A percentile compares a stretch with the other conserved stretches of the same genome.
Conservation (phyloP, 2,329 filamentous ascomycete genomes). For the Westerdykella ornata region DNA sequence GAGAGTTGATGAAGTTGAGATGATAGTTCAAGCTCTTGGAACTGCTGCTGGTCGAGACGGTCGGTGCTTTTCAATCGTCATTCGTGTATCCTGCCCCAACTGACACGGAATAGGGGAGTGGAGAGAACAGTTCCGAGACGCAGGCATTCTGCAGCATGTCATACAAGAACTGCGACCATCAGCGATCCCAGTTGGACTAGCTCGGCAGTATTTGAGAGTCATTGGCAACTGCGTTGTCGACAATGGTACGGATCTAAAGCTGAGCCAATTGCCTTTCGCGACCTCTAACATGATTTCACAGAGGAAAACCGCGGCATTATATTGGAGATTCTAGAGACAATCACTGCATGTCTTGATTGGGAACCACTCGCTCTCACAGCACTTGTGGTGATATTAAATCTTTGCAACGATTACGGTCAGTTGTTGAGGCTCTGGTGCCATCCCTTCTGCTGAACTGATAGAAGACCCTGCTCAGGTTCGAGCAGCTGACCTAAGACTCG, state of each 20-base stretch:
- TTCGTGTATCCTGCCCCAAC: slow-evolving; percentile 2
- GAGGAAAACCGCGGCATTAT: slow-evolving; percentile 30
- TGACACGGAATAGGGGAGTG: slow-evolving; percentile 26
- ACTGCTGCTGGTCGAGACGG: slow-evolving; percentile 31
- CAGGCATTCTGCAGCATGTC: slow-evolving; percentile 26
- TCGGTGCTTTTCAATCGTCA: slow-evolving; percentile 7
- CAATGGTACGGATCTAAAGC: slow-evolving; percentile 22
- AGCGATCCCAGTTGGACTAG: slow-evolving; percentile 12
- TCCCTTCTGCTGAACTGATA: slow-evolving; percentile 3
- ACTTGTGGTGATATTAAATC: slow-evolving; percentile 41
- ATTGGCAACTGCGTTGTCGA: slow-evolving; percentile 37
- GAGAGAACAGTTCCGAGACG: slow-evolving; percentile 23
- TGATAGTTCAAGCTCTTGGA: slow-evolving; percentile 22
- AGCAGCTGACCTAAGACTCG: slow-evolving; percentile 30
- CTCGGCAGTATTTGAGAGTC: slow-evolving; percentile 33
- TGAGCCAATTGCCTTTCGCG: background rate
- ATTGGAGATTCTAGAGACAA: slow-evolving; percentile 18
- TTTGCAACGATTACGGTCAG: slow-evolving; percentile 39
- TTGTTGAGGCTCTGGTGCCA: background rate
- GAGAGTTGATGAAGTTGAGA: slow-evolving; percentile 11
- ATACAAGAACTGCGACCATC: slow-evolving; percentile 20
- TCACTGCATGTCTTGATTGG: slow-evolving; percentile 21
- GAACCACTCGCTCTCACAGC: slow-evolving; percentile 24
- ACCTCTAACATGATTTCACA: slow-evolving; percentile 16
- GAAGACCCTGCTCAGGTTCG: slow-evolving; percentile 32